A percentile compares a stretch with the other conserved stretches of the same genome.
Conservation (phyloP, 1,284 basidiomycete species). For the Malassezia restricta region DNA sequence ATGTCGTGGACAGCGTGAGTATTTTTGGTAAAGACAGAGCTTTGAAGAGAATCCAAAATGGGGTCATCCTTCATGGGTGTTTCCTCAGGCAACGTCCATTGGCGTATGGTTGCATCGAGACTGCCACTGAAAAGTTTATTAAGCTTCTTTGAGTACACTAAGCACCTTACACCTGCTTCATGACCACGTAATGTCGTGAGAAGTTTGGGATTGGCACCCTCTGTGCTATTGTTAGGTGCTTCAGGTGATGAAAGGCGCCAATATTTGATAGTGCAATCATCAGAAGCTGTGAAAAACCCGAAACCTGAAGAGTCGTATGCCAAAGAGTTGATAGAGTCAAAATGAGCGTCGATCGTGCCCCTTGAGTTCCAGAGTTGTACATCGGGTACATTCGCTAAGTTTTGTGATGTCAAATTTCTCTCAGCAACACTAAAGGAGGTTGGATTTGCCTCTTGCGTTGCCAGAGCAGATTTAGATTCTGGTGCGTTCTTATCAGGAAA, state of each 20-base stretch:
- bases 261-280: slow-evolving; percentile 89
- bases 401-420: neutral
- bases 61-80: slow-evolving; percentile 54
- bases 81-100: slow-evolving; percentile 60
- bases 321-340: slow-evolving; percentile 80
- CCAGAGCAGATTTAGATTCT: neutral
- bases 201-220: slow-evolving; percentile 48
- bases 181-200: slow-evolving; percentile 75
- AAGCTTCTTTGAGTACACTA: slow-evolving; percentile 65
- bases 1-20: slow-evolving; percentile 72
- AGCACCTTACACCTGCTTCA: slow-evolving; percentile 74
- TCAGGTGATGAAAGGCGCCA: slow-evolving; percentile 57
- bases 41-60: neutral
- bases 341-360: slow-evolving; percentile 55
- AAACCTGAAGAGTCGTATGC: slow-evolving; percentile 70
- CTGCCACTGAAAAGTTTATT: slow-evolving; percentile 77
- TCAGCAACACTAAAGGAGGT: neutral
- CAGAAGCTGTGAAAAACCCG: slow-evolving; percentile 75
- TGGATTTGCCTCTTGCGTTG: neutral
- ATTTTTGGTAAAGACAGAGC: slow-evolving; percentile 28
- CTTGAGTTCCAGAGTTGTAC: slow-evolving; percentile 39
- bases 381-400: slow-evolving; percentile 17
- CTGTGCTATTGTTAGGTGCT: neutral
- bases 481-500: neutral
- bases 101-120: slow-evolving; percentile 77